Evolutionary conservation across 2,329 filamentous ascomycete genomes (phyloP).

Genomic region (Aspergillus sp.): DNA sequence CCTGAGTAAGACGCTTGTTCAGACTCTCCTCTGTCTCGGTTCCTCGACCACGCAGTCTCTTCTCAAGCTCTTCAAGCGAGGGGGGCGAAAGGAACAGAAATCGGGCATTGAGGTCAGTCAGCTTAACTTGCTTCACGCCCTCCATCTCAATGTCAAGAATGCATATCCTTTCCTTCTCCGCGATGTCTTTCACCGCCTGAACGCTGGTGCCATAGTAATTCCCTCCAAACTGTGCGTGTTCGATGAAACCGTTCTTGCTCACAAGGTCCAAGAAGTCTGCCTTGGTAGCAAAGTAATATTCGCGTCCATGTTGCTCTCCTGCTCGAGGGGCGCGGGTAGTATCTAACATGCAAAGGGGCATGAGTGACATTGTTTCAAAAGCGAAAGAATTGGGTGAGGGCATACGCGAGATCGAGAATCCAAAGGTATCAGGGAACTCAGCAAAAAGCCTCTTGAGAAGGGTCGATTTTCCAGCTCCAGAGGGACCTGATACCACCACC

Average conservation of each 20-base stretch:
- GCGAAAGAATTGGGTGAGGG: slow-evolving; percentile 4
- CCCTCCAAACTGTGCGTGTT: slow-evolving; percentile 76
- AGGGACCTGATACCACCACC: slow-evolving; percentile 37
- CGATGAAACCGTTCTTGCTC: slow-evolving; percentile 67
- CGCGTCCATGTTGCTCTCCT: slow-evolving; percentile 66
- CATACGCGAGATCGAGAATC: slow-evolving; percentile 36
- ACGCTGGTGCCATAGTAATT: slow-evolving; percentile 85
- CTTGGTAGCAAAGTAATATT: slow-evolving; percentile 72
- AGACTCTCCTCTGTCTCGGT: slow-evolving; percentile 73
- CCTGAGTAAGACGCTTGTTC: slow-evolving; percentile 62
- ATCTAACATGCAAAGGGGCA: slow-evolving; percentile 41
- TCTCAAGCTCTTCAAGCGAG: slow-evolving; percentile 64
- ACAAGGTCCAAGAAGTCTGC: slow-evolving; percentile 63
- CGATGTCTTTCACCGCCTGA: slow-evolving; percentile 68
- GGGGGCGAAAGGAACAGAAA: slow-evolving; percentile 84
- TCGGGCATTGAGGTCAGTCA: slow-evolving; percentile 63
- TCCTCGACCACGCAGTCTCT: slow-evolving; percentile 63
- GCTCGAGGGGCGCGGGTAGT: slow-evolving; percentile 72
- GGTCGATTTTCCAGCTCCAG: slow-evolving; percentile 38
- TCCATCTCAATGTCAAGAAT: slow-evolving; percentile 97
- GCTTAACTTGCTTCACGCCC: slow-evolving; percentile 90
- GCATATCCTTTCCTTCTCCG: slow-evolving; percentile 64
- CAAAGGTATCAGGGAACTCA: slow-evolving; percentile 37
- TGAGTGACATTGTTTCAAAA: neutral
- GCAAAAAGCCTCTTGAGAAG: slow-evolving; percentile 37